These are phyloP conservation scores for Zoysia pacifica DNA, from an alignment of 176 grass and related monocot genomes.

Conservation along the genomic window DNA sequence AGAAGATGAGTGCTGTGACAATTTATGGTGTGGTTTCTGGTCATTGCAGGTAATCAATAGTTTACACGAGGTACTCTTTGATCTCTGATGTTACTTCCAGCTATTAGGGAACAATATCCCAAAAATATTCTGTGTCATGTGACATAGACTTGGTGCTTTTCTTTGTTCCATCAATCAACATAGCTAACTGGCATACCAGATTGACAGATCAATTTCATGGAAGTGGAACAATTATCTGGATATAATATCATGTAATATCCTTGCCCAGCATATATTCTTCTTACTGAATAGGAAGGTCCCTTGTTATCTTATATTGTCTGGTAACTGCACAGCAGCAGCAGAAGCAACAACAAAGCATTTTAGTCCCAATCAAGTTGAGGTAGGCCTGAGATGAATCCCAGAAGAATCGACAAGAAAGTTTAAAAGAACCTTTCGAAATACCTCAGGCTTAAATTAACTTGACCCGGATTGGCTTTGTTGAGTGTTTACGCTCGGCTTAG, in stretches of 20 bases:
- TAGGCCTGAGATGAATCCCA: neutral
- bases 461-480: constrained; percentile 10
- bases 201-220: constrained; percentile 8
- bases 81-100: constrained; percentile 10
- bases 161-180: neutral
- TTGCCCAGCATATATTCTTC: constrained; percentile 3
- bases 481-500: neutral
- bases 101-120: constrained; percentile 3
- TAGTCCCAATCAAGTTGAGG: neutral
- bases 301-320: constrained; percentile 9
- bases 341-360: neutral
- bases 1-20: constrained; percentile 39
- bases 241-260: constrained; percentile 9
- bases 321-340: neutral
- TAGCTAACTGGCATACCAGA: neutral
- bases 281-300: neutral
- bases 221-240: neutral
- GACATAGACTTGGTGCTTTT: neutral
- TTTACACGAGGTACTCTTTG: constrained; percentile 26
- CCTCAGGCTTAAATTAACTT: constrained; percentile 12
- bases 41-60: neutral
- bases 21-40: neutral
- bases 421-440: neutral
- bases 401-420: neutral
- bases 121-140: constrained; percentile 5